Conservation (phyloP, 2,329 filamentous ascomycete genomes). For the Cladophialophora chaetospira region DNA sequence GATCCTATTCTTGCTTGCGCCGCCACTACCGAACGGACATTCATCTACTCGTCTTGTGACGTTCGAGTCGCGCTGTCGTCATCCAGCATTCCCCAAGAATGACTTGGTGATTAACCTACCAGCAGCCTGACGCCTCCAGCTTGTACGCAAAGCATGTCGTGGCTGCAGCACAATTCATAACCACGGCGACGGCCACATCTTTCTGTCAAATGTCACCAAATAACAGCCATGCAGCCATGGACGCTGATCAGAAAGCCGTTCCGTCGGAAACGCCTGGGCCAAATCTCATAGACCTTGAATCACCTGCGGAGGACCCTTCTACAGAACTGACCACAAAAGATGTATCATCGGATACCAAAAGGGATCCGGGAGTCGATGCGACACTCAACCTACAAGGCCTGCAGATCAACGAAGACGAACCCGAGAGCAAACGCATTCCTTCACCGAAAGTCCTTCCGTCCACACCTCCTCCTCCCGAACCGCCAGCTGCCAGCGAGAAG, state of each 20-base stretch:
- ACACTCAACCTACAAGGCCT: conserved; percentile 15
- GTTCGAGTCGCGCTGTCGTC: background rate
- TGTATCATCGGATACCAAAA: background rate
- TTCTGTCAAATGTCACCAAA: conserved; percentile 21
- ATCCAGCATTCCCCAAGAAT: conserved; percentile 3
- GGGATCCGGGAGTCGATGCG: background rate
- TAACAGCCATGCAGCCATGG: conserved; percentile 26
- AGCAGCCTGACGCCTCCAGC: background rate
- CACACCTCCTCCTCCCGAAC: conserved; percentile 46
- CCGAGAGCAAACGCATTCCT: conserved; percentile 4
- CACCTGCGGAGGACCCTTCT: background rate
- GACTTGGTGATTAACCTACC: conserved; percentile 3
- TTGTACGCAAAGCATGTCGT: conserved; percentile 11
- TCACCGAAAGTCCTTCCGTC: conserved; percentile 28
- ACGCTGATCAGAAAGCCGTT: conserved; percentile 15
- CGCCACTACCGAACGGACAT: background rate
- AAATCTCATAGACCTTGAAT: conserved; percentile 18
- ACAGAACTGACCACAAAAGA: background rate
- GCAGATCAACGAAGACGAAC: conserved; percentile 1
- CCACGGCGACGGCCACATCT: background rate
- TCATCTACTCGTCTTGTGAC: conserved; percentile 8
- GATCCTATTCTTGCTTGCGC: background rate
- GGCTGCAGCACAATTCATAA: background rate
- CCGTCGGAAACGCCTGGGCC: conserved; percentile 15
- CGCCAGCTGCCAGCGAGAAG: conserved; percentile 52